phyloP scores from a whole-genome alignment of 2,329 filamentous ascomycete genomes.

The Metarhizium album region DNA sequence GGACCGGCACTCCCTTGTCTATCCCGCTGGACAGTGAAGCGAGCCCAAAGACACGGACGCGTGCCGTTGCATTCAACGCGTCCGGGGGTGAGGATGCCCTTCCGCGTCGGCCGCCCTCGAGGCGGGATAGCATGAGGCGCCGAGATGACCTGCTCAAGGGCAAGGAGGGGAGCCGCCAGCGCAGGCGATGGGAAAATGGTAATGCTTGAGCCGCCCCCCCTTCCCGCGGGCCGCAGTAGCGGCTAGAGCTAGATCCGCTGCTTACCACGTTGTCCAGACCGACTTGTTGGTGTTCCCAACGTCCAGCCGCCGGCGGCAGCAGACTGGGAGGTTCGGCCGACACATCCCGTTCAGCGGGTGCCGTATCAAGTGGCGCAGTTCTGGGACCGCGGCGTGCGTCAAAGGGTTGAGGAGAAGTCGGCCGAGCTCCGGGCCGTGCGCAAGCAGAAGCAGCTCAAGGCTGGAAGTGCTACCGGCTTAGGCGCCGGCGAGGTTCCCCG shows the following conservation, averaged over 20 bases:
- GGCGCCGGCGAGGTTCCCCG: conserved; percentile 56
- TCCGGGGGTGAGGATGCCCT: conserved; percentile 20
- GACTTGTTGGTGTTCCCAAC: conserved; percentile 76
- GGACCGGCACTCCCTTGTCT: conserved; percentile 52
- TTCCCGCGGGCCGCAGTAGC: no score
- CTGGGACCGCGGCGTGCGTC: conserved; percentile 55
- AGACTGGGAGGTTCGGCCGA: conserved; percentile 77
- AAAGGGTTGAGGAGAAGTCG: conserved; percentile 38
- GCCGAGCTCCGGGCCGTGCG: conserved; percentile 28
- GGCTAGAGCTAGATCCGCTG: not conserved
- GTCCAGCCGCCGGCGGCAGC: conserved; percentile 68
- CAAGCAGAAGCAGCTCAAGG: conserved; percentile 34
- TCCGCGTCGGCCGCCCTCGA: conserved; percentile 34
- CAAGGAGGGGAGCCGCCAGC: conserved; percentile 77
- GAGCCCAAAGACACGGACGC: conserved; percentile 5
- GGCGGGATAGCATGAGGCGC: conserved; percentile 43
- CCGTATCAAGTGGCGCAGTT: conserved; percentile 83
- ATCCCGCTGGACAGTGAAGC: conserved; percentile 61
- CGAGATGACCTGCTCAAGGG: conserved; percentile 76
- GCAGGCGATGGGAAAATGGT: conserved; percentile 95
- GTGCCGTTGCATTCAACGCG: conserved; percentile 12
- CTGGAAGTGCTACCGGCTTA: conserved; percentile 30
- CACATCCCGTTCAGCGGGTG: conserved; percentile 64
- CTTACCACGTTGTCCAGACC: conserved; percentile 44
- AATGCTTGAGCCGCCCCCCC: not conserved